Base-by-base conservation (phyloP, 129 eudicot genomes). In the Sambucus nigra region DNA sequence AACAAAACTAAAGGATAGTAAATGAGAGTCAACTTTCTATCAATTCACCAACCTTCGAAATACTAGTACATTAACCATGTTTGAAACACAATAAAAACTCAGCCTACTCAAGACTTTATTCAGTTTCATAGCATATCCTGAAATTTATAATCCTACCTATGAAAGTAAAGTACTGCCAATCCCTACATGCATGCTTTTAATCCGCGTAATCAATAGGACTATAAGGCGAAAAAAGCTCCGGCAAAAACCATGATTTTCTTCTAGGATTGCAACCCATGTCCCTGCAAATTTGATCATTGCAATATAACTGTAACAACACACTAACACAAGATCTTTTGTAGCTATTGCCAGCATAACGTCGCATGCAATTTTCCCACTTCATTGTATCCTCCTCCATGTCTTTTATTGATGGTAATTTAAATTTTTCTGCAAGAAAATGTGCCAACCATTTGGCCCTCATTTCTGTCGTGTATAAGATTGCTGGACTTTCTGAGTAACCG, bases 181-280 rank as follows among this genome's bases (percentile, higher is more conserved):
- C 38, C 38, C 4, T 4, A 31, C 9, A 31, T 9, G 4, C 10
- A 11, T 31, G 38, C 10, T 11, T 31, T 11, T 5, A 51, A 29
- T 59, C 20, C n/a, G 68, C 68, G 54, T 81, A 81, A 53, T 81
- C 89, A 0, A 41, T 7, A 8, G 84, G 84, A 0, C 40, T 49
- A 64, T 77, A 76, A 51, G 78, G 70, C 13, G 48, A 56, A 31
- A 77, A 81, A 16, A 70, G 9, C 47, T 70, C 78, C 0, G 76
- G 40, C 13, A 65, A 32, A 50, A 73, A 24, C 66, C 76, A 39
- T 33, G 61, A 47, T 54, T 81, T 81, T 38, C 81, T 77, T 45
- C 49, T 60, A 8, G 81, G 84, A 56, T 64, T 81, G 55, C 45
- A 42, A 1, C 79, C 79, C 76, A 81, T 73, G 61, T 81, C 84